Evolutionary conservation across 345 rosid species (phyloP).

Genomic region (Viola odorata): DNA sequence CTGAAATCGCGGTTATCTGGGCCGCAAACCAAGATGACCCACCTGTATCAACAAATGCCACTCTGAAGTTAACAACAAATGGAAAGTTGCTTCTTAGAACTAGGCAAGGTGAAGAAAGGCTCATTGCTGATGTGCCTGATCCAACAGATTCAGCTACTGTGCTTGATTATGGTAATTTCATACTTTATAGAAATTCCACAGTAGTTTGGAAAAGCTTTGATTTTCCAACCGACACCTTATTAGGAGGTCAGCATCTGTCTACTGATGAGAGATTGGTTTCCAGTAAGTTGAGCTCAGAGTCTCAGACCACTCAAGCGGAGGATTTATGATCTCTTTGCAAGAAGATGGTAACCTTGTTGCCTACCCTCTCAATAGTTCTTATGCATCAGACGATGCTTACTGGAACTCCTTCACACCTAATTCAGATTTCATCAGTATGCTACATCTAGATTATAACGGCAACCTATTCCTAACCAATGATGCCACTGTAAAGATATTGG

Average conservation of each 20-base stretch:
- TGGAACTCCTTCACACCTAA: neutral
- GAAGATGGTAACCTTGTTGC: conserved; percentile 26
- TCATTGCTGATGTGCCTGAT: neutral
- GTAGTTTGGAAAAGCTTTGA: conserved; percentile 30
- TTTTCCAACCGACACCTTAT: conserved; percentile 28
- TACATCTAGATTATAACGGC: no score
- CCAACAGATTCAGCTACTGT: conserved; percentile 18
- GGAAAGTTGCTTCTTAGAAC: conserved; percentile 20
- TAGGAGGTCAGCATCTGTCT: conserved; percentile 19
- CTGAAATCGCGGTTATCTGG: conserved; percentile 17
- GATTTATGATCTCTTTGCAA: conserved; percentile 24
- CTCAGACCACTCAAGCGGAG: conserved; percentile 20
- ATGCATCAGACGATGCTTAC: conserved; percentile 16
- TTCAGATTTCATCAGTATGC: no score
- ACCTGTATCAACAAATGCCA: conserved; percentile 12
- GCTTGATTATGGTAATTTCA: conserved; percentile 30
- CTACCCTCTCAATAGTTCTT: conserved; percentile 18
- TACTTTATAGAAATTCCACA: neutral
- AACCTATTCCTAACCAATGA: no score
- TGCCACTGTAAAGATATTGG: neutral
- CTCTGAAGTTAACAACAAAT: neutral
- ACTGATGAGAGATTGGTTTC: conserved; percentile 1
- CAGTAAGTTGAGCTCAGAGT: conserved; percentile 11
- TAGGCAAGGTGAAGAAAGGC: neutral
- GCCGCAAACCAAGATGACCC: conserved; percentile 26